Evolutionary conservation across 2,329 filamentous ascomycete species (phyloP).

Genomic region (Aspergillus amoenus): DNA sequence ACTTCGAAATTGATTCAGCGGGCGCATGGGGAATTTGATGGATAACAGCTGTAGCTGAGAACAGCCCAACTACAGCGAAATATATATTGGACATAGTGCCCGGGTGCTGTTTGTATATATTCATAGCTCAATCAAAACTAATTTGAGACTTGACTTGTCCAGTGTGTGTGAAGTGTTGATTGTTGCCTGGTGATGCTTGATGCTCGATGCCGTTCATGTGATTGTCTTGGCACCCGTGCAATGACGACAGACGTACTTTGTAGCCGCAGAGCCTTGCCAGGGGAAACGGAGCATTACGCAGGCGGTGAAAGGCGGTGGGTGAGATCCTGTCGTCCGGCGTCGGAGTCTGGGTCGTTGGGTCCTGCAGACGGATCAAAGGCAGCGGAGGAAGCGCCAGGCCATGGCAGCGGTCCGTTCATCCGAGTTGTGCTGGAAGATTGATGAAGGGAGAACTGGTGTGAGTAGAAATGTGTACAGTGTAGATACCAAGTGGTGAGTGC

Average conservation of each 20-base stretch:
- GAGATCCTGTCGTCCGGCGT: constrained; percentile 4
- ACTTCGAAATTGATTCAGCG: neutral
- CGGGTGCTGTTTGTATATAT: neutral
- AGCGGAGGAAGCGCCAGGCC: neutral
- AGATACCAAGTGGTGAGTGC: no score
- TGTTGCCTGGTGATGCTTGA: no score
- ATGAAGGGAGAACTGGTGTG: no score
- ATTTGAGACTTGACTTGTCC: neutral
- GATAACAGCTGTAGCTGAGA: no score
- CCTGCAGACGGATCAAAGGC: neutral
- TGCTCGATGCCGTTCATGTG: neutral
- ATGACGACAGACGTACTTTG: neutral
- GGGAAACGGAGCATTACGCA: neutral
- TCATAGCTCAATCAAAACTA: neutral
- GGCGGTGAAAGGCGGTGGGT: constrained; percentile 1
- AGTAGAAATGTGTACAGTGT: no score
- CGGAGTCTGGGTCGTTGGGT: neutral
- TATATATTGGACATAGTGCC: neutral
- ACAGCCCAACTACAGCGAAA: no score
- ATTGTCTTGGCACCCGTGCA: constrained; percentile 4
- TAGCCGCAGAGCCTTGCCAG: neutral
- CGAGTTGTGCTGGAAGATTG: neutral
- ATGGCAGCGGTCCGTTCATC: constrained; percentile 16
- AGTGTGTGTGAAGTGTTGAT: no score
- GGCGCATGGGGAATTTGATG: neutral